Conservation (phyloP, 192 early-diverging fungal species). For the Phlyctochytrium planicorne region DNA sequence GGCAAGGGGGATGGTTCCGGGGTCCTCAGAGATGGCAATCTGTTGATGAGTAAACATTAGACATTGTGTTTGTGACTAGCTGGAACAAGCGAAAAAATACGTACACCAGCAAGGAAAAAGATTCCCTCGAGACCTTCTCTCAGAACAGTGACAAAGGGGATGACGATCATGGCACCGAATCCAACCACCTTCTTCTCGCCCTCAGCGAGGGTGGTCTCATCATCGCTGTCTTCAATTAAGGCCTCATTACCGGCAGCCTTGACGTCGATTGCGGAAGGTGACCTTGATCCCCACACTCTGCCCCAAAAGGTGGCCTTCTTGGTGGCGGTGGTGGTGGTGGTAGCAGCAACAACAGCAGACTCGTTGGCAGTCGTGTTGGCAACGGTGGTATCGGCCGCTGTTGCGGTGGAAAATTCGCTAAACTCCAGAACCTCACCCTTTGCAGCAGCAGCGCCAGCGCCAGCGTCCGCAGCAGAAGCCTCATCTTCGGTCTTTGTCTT, state of each 20-base stretch:
- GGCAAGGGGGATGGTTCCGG: slow-evolving; percentile 77
- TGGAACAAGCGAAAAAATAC: slow-evolving; percentile 43
- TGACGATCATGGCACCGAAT: slow-evolving; percentile 65
- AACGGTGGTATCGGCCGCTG: neutral
- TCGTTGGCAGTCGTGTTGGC: neutral
- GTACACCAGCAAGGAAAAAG: slow-evolving; percentile 86
- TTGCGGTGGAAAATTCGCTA: too few species aligned
- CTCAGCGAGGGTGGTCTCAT: neutral
- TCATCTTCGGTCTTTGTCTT: neutral
- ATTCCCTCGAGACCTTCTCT: slow-evolving; percentile 89
- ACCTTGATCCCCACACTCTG: too few species aligned
- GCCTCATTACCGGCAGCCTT: too few species aligned
- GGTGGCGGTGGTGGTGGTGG: too few species aligned
- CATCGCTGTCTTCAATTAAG: too few species aligned
- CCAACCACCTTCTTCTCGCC: neutral
- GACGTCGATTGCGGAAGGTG: too few species aligned
- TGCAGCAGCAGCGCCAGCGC: neutral
- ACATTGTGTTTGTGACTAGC: slow-evolving; percentile 20
- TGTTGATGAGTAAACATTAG: slow-evolving; percentile 39
- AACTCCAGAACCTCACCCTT: slow-evolving; percentile 30
- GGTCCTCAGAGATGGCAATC: slow-evolving; percentile 48
- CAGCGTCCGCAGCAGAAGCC: too few species aligned
- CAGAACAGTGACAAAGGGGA: slow-evolving; percentile 81
- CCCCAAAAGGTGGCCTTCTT: too few species aligned
- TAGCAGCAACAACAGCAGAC: neutral